phyloP scores from a whole-genome alignment of 495 filamentous ascomycete species.

The Lophiotrema nucula region DNA sequence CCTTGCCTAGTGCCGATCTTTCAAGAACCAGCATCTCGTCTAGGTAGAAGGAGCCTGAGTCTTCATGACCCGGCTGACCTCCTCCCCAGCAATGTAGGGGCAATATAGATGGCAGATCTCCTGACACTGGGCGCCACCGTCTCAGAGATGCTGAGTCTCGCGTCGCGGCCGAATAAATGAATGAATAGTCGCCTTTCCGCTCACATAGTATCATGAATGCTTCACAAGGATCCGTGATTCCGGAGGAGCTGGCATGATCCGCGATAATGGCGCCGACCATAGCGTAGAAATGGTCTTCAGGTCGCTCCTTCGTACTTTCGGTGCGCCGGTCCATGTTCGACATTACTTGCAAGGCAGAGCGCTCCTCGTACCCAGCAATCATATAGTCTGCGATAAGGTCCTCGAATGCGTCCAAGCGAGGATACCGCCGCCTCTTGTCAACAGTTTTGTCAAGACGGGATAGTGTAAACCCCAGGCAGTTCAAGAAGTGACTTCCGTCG shows the following conservation, averaged over 20 bases:
- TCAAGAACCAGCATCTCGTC: no score
- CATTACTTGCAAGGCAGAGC: constrained; percentile 28
- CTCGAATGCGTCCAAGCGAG: constrained; percentile 27
- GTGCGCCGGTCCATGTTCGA: constrained; percentile 29
- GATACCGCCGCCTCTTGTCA: constrained; percentile 7
- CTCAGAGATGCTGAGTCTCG: no score
- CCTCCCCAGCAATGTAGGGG: no score
- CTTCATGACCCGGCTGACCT: no score
- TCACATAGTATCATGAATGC: no score
- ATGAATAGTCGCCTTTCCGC: no score
- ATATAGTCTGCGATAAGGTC: constrained; percentile 29
- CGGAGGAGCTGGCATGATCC: background rate
- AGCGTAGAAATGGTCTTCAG: constrained; percentile 23
- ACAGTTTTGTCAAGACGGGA: background rate
- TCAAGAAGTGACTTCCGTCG: constrained; percentile 13
- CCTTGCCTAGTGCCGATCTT: no score
- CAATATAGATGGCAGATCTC: no score
- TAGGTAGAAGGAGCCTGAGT: no score
- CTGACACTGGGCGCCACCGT: no score
- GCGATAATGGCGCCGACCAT: constrained; percentile 24
- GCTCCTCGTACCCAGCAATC: constrained; percentile 20
- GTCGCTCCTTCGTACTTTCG: background rate
- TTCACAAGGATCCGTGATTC: no score
- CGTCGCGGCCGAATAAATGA: no score
- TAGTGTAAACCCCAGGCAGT: constrained; percentile 20